Conservation (phyloP, 345 rosid species). For the Nephelium lappaceum region DNA sequence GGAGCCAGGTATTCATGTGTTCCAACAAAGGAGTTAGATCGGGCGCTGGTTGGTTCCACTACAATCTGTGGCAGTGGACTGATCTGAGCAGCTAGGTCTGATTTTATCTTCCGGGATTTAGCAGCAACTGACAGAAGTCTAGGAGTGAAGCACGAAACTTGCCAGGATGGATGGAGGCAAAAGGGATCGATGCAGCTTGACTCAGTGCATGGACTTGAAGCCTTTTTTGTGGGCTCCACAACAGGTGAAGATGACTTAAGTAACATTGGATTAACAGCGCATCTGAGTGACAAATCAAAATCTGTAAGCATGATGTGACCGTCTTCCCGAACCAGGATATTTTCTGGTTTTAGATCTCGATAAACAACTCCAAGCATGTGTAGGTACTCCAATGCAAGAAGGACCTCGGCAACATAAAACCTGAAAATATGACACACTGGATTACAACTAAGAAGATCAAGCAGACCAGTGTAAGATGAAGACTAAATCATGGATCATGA, state of each 20-base stretch:
- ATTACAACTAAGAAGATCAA: conserved; percentile 13
- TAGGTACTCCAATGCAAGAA: conserved; percentile 74
- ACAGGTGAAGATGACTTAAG: conserved; percentile 51
- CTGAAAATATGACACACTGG: conserved; percentile 38
- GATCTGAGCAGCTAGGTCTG: conserved; percentile 59
- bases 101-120: conserved; percentile 59
- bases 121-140: conserved; percentile 61
- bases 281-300: conserved; percentile 75
- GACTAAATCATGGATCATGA: background rate
- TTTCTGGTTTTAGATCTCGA: conserved; percentile 82
- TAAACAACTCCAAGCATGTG: conserved; percentile 90
- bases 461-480: background rate
- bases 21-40: conserved; percentile 85
- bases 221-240: conserved; percentile 44
- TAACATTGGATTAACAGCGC: conserved; percentile 53
- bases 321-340: conserved; percentile 73
- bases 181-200: conserved; percentile 78
- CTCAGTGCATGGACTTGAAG: conserved; percentile 68
- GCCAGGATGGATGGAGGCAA: conserved; percentile 79
- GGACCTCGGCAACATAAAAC: conserved; percentile 79
- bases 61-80: conserved; percentile 72
- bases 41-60: conserved; percentile 75
- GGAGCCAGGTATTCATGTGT: conserved; percentile 84
- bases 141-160: conserved; percentile 82
- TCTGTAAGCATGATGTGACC: conserved; percentile 92